Conservation (phyloP, 164 flowering plant genomes). For the Umbellularia californica region DNA sequence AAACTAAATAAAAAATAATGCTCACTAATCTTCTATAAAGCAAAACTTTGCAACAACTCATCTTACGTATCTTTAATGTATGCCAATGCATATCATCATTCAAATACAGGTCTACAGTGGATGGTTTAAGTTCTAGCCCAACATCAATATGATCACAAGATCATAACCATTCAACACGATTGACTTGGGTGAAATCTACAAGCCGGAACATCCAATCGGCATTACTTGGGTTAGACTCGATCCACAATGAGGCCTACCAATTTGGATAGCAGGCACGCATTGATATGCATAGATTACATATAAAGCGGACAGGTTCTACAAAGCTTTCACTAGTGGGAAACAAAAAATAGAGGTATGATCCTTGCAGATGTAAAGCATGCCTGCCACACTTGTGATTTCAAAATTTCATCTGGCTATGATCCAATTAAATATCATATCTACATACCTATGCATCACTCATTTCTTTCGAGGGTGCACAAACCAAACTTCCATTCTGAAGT, state of each 20-base stretch:
- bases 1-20: too few species aligned
- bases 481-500: constrained; percentile 49
- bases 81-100: too few species aligned
- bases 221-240: too few species aligned
- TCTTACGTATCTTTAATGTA: background rate
- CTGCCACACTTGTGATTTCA: background rate
- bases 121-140: too few species aligned
- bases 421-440: background rate
- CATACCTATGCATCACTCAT: constrained; percentile 10
- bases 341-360: background rate
- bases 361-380: background rate
- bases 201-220: too few species aligned
- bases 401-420: constrained; percentile 2
- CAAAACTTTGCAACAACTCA: background rate
- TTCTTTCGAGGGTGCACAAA: constrained; percentile 1
- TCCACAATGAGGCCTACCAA: too few species aligned
- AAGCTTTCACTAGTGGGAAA: background rate
- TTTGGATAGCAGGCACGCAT: too few species aligned
- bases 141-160: too few species aligned
- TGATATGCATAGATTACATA: background rate
- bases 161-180: too few species aligned
- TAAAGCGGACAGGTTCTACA: background rate
- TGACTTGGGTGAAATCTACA: too few species aligned
- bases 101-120: too few species aligned
- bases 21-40: background rate